Conservation (phyloP, 1,284 basidiomycete species). For the Tilletia walkeri region DNA sequence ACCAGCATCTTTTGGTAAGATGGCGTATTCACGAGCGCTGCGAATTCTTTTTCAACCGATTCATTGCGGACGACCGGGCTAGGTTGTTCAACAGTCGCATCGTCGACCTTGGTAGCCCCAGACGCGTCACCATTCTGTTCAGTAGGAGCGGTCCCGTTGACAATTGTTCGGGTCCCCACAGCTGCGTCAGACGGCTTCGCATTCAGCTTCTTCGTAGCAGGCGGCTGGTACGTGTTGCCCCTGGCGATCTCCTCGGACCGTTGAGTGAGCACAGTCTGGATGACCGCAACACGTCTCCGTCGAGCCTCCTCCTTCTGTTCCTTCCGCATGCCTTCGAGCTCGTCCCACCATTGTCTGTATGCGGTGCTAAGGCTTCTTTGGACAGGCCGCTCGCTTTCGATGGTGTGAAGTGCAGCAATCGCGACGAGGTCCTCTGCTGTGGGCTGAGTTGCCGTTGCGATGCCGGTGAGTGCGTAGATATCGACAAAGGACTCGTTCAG, state of each 20-base stretch:
- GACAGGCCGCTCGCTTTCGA: conserved; percentile 49
- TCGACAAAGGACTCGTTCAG: conserved; percentile 58
- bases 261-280: not conserved
- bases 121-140: not conserved
- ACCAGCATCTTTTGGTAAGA: conserved; percentile 86
- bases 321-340: conserved; percentile 64
- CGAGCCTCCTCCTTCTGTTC: not conserved
- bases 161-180: not conserved
- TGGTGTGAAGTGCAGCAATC: conserved; percentile 72
- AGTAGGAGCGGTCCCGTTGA: not conserved
- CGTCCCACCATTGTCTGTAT: conserved; percentile 89
- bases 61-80: not conserved
- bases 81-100: not conserved
- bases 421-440: conserved; percentile 92
- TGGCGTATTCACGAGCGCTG: conserved; percentile 64
- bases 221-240: not conserved
- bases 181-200: not conserved
- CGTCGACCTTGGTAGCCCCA: no score
- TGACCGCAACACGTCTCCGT: not conserved
- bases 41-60: conserved; percentile 58
- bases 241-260: not conserved
- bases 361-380: conserved; percentile 67
- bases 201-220: not conserved
- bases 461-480: conserved; percentile 78
- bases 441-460: conserved; percentile 72